Evolutionary conservation across 2,329 filamentous ascomycete species (phyloP).

Genomic region (Nigrospora osmanthi): DNA sequence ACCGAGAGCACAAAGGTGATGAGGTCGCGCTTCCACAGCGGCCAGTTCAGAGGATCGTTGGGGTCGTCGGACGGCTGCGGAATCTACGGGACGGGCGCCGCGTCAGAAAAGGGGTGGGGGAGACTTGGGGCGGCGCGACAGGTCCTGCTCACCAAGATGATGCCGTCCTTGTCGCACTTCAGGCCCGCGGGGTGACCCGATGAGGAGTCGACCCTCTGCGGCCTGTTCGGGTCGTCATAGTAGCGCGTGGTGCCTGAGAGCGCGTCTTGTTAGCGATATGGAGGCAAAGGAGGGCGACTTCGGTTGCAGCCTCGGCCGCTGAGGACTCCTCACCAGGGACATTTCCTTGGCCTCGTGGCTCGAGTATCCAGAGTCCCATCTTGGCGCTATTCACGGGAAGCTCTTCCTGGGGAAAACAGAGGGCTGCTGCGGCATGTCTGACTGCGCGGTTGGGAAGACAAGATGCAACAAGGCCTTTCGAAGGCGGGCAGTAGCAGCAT

Average conservation of each 20-base stretch:
- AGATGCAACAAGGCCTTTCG: too few relatives aligned
- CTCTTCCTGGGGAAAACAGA: too few relatives aligned
- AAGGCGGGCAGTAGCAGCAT: too few relatives aligned
- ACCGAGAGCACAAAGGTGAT: slow-evolving; percentile 74
- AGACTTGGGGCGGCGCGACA: background rate
- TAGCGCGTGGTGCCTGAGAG: slow-evolving; percentile 52
- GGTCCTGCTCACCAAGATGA: slow-evolving; percentile 58
- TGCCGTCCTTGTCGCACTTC: slow-evolving; percentile 68
- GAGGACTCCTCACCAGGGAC: slow-evolving; percentile 58
- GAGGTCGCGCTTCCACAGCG: slow-evolving; percentile 74
- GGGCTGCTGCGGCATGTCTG: too few relatives aligned
- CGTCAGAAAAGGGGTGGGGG: background rate
- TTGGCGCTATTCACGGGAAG: slow-evolving; percentile 6
- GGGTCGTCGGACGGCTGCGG: slow-evolving; percentile 88
- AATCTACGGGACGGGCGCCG: slow-evolving; percentile 22
- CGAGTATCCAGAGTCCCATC: slow-evolving; percentile 69
- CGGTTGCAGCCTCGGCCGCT: background rate
- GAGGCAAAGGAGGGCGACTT: background rate
- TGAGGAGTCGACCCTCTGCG: slow-evolving; percentile 30
- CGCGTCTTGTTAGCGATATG: slow-evolving; percentile 2
- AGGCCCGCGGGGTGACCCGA: slow-evolving; percentile 36
- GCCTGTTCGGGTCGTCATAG: slow-evolving; percentile 49
- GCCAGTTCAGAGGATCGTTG: slow-evolving; percentile 83
- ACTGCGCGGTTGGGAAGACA: too few relatives aligned
- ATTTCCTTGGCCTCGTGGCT: slow-evolving; percentile 56